Evolutionary conservation across 805 yeast species (phyloP).

Genomic region (Starmerella cellae): DNA sequence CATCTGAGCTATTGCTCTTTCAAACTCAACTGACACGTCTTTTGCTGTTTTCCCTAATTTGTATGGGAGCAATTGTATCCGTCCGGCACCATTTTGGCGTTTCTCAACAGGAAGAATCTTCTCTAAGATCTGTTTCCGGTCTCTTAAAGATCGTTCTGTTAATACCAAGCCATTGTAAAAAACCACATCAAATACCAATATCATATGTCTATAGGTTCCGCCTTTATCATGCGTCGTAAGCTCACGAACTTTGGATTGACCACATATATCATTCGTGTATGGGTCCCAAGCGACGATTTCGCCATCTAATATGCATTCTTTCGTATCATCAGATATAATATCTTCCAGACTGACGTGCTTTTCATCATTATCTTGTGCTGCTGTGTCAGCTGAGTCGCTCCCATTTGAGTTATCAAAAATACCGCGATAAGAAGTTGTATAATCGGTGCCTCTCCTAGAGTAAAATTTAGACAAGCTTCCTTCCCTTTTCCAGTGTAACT

Average conservation of each 20-base stretch:
- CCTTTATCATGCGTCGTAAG: conserved; percentile 38
- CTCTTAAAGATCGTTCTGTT: conserved; percentile 39
- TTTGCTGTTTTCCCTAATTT: conserved; percentile 33
- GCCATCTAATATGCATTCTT: conserved; percentile 56
- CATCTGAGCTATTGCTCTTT: conserved; percentile 41
- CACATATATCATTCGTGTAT: conserved; percentile 37
- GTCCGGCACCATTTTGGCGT: conserved; percentile 6
- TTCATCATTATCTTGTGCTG: not conserved
- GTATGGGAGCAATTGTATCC: conserved; percentile 25
- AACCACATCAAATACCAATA: conserved; percentile 57
- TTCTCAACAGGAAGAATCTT: conserved; percentile 32
- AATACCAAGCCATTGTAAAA: conserved; percentile 55
- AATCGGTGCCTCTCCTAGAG: conserved; percentile 62
- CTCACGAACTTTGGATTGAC: conserved; percentile 68
- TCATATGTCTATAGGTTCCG: conserved; percentile 24
- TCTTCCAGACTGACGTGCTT: conserved; percentile 14
- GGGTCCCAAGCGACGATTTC: conserved; percentile 87
- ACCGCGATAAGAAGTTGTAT: conserved; percentile 32
- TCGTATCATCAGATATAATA: conserved; percentile 22
- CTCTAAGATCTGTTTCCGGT: conserved; percentile 42
- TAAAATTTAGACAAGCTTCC: conserved; percentile 38
- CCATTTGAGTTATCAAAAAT: not conserved
- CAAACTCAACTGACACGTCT: conserved; percentile 46
- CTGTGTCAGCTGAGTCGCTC: not conserved
- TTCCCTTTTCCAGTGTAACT: conserved; percentile 48